Evolutionary conservation across 1,139 yeast genomes (phyloP), one percentile per base, ranked within the genome.

Genomic region (Yamadazyma dushanensis): DNA sequence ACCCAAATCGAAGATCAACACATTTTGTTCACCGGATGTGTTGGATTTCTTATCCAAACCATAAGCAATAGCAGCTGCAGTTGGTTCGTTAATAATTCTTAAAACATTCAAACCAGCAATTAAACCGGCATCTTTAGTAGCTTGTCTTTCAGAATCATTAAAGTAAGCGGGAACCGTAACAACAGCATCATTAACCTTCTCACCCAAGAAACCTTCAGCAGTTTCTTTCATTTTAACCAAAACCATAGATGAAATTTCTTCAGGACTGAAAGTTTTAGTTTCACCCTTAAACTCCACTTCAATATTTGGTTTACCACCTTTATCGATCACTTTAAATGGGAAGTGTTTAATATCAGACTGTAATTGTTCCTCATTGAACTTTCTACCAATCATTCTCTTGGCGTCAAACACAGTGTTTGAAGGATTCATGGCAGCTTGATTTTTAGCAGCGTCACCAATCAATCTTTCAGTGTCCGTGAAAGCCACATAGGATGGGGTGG

Each of bases 1-100:
- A 79, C 97, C 97, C 59, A 89, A 76, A 69, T 89, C 97, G 69
- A 88, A 89, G 57, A 89, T 88, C 61, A 89, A 78, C 39, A 89
- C 94, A 61, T 87, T 82, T 74, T 87, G 87, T 70, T 66, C 71
- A 18, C 42, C 40, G 31, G 82, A 88, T 5, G 50, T 77, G 52
- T 73, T 72, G 49, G 82, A 80, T 36, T 85, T 84, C 69, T 84
- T 83, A 63, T 79, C 82, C 51, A 75, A 67, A 57, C 80, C 80
- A 59, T 75, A 75, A 37, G 80, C 80, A 60, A 75, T 74, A 41
- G 80, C 80, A 43, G 80, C 80, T 21, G 80, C 80, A 37, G 80
- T 75, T 43, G 80, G 80, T 60, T 75, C 80, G 57, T 75, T 75
- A 46, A 75, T 74, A 44, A 75, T 75, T 68, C 80, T 69, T 66